Percentiles rank a stretch among this genome's conserved stretches.
phyloP scores from a whole-genome alignment of 163 green algal genomes.

The Chloromonas sp. region DNA sequence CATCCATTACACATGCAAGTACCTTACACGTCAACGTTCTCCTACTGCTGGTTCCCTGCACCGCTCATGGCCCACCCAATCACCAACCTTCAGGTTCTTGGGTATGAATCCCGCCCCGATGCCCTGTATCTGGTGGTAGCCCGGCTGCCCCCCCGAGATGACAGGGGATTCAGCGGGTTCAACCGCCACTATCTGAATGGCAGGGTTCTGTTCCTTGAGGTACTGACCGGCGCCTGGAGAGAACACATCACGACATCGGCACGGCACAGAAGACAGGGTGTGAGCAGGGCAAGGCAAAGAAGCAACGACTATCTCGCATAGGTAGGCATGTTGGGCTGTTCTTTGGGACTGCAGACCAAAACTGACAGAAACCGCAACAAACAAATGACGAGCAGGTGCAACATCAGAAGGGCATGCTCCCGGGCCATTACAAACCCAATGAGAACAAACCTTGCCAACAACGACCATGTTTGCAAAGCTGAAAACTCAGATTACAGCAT shows the following conservation, averaged over 20 bases:
- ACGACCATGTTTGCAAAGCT: too few species aligned
- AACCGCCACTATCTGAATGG: slow-evolving; percentile 69
- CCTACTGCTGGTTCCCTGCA: too few species aligned
- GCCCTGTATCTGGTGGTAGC: slow-evolving; percentile 87
- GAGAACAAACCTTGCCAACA: too few species aligned
- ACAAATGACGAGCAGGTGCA: too few species aligned
- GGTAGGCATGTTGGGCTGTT: too few species aligned
- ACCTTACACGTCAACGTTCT: too few species aligned
- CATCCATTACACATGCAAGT: too few species aligned
- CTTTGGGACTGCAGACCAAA: too few species aligned
- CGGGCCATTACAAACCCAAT: too few species aligned
- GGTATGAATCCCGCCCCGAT: slow-evolving; percentile 87
- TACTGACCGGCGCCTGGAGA: slow-evolving; percentile 40
- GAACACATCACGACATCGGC: not conserved
- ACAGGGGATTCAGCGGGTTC: slow-evolving; percentile 78
- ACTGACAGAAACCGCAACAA: too few species aligned
- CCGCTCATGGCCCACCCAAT: too few species aligned
- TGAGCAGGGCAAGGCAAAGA: not conserved
- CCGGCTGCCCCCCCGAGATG: slow-evolving; percentile 53
- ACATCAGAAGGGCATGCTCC: too few species aligned
- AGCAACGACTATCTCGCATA: not conserved
- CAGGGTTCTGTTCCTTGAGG: slow-evolving; percentile 61
- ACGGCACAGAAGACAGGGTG: not conserved
- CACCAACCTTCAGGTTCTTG: slow-evolving; percentile 30
- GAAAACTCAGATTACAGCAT: not conserved